These are phyloP conservation scores for Circinella minor DNA, from an alignment of 371 early-diverging fungal species.

Conservation along the genomic window DNA sequence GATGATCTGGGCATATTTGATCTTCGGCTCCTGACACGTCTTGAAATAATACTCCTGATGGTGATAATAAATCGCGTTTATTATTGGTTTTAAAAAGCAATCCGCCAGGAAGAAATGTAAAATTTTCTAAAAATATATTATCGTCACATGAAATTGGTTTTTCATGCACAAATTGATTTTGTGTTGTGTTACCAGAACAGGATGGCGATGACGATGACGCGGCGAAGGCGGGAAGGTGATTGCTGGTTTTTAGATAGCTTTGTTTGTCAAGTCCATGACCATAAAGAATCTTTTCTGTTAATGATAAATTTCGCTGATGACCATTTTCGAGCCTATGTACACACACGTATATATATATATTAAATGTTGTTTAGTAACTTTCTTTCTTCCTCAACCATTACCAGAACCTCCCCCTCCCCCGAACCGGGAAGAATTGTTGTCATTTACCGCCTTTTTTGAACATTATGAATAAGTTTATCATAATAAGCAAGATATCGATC, in stretches of 20 bases:
- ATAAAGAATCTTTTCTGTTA: conserved; percentile 9
- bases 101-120: too few relatives aligned
- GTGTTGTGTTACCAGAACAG: not conserved
- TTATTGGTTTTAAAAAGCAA: too few relatives aligned
- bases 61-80: not conserved
- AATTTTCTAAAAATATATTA: not conserved
- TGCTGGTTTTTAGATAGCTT: not conserved
- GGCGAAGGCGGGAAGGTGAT: not conserved
- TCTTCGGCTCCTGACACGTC: too few relatives aligned
- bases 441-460: conserved; percentile 6
- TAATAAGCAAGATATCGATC: not conserved
- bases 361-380: not conserved
- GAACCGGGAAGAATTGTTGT: too few relatives aligned
- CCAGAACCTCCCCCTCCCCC: too few relatives aligned
- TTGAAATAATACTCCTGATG: not conserved
- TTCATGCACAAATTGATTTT: not conserved
- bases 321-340: too few relatives aligned
- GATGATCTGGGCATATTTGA: too few relatives aligned
- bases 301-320: not conserved
- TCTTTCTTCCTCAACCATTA: too few relatives aligned
- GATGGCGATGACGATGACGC: not conserved
- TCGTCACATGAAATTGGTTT: not conserved
- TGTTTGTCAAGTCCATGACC: not conserved
- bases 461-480: conserved; percentile 1
- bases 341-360: too few relatives aligned